Base-by-base conservation (phyloP, 2,329 filamentous ascomycete species). In the Orbilia blumenaviensis region DNA sequence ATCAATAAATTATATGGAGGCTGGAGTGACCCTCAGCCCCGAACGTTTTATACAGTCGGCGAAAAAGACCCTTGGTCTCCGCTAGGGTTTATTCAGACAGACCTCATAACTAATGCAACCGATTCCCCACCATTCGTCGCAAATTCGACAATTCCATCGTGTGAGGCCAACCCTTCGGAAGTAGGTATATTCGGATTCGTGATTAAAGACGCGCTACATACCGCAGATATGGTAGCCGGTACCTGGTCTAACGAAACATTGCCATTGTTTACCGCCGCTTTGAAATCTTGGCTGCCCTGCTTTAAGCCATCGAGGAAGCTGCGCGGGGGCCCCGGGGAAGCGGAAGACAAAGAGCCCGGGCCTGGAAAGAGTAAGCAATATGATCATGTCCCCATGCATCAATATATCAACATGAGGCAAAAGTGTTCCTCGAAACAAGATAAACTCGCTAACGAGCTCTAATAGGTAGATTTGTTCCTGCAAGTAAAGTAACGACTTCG, bases 31-130 rank as follows among this genome's bases (percentile, higher is more conserved):
- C 48, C 61, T 36, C 75, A 73, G 23, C n/a, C 61, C 5, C 58
- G 64, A 42, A 78, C 77, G 1, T 69, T 76, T 23, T 76, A 72
- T 32, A 56, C 61, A 0, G 84, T 82, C 23, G 85, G 86, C 3
- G 83, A 87, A 66, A 86, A 84, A 77, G 86, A 88, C 68, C 86
- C 86, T 2, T 88, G 86, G 86, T 82, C 84, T 18, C 84, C 85
- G 0, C 80, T 87, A 1, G 84, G 83, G 0, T 82, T 84, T 0
- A 81, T 87, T 0, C 1, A 54, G 14, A 54, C 48, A 18, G 21
- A 5, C 2, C 6, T 21, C 14, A 25, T 56, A 21, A 84, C 83
- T 1, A 81, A 78, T 0, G 84, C 86, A 69, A 63, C 78, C 0
- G 83, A 83, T 42, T 84, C 84, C 2, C 85, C 85, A 10, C 6